A percentile compares a stretch with the other conserved stretches of the same genome.
These are phyloP conservation scores for Cystobasidium slooffiae DNA, from an alignment of 1,284 basidiomycete genomes.

Conservation along the genomic window DNA sequence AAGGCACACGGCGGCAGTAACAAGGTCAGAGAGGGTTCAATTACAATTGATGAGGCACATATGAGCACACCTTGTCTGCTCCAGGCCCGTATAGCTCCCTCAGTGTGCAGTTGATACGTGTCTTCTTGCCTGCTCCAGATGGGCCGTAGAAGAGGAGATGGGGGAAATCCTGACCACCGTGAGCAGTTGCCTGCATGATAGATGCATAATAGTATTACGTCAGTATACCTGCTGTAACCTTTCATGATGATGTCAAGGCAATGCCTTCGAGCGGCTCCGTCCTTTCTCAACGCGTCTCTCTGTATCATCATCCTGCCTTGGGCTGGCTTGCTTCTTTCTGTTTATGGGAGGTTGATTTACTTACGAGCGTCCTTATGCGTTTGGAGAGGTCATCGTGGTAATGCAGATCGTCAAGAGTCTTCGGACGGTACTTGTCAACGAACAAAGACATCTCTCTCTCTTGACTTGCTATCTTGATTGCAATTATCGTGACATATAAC, in stretches of 20 bases:
- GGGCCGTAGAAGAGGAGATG: conserved; percentile 98
- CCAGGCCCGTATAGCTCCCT: conserved; percentile 88
- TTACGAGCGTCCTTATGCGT: conserved; percentile 77
- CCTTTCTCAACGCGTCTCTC: conserved; percentile 10
- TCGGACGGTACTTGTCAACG: conserved; percentile 76
- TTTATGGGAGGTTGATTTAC: conserved; percentile 50
- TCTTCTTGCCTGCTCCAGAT: conserved; percentile 97
- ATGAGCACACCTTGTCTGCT: conserved; percentile 76
- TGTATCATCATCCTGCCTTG: background rate
- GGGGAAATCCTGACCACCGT: conserved; percentile 72
- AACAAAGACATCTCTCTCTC: conserved; percentile 44
- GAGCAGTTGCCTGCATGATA: conserved; percentile 28
- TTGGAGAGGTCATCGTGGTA: conserved; percentile 84
- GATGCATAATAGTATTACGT: background rate
- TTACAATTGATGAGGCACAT: background rate
- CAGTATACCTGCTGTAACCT: background rate
- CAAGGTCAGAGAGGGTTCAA: background rate
- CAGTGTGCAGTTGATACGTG: conserved; percentile 86
- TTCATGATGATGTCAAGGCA: background rate
- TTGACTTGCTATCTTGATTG: background rate
- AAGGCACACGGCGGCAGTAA: background rate
- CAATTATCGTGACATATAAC: background rate
- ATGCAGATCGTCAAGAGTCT: conserved; percentile 79
- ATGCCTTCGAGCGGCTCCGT: background rate
- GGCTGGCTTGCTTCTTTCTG: conserved; percentile 1